Percentiles rank a stretch among this genome's conserved stretches.
Conservation (phyloP, 2,329 filamentous ascomycete species). For the Paecilomyces formosus region DNA sequence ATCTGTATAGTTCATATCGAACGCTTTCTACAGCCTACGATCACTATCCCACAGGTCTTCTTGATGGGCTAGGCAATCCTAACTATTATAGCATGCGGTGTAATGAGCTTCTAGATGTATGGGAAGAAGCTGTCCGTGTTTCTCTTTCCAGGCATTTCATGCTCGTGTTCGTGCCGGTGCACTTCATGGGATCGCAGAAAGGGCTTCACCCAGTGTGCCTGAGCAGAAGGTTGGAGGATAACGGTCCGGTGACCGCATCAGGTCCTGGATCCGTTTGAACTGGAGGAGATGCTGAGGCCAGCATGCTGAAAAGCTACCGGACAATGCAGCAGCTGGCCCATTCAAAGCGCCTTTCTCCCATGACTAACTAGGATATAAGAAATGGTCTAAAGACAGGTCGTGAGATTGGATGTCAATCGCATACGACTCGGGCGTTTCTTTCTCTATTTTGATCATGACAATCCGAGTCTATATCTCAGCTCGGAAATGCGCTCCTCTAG, state of each 20-base stretch:
- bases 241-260: neutral
- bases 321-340: neutral
- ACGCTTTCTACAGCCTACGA: neutral
- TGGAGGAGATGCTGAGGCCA: neutral
- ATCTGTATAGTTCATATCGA: neutral
- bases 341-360: neutral
- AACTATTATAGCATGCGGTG: neutral
- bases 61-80: neutral
- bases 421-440: neutral
- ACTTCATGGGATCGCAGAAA: neutral
- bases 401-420: neutral
- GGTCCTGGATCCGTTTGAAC: neutral
- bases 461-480: conserved; percentile 18
- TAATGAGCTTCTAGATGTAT: neutral
- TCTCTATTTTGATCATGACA: neutral
- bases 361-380: neutral
- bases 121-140: neutral
- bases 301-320: neutral
- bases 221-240: neutral
- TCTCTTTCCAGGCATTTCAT: neutral
- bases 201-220: neutral
- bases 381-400: neutral
- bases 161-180: neutral
- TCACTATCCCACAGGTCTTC: no score
- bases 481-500: conserved; percentile 32